Conservation (phyloP, 2,329 filamentous ascomycete genomes). For the Dendryphion nanum region DNA sequence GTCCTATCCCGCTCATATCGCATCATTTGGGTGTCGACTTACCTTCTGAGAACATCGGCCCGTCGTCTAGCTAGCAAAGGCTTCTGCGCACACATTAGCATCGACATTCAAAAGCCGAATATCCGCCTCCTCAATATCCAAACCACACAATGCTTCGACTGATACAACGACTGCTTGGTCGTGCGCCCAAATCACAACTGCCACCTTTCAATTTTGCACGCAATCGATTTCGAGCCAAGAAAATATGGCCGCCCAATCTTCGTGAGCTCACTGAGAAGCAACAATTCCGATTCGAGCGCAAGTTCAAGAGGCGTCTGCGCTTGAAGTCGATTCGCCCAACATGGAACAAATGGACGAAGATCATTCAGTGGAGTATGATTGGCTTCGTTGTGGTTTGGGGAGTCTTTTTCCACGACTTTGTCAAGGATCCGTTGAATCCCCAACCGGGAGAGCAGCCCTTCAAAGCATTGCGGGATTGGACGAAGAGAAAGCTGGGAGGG, state of each 20-base stretch:
- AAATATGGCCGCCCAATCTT: constrained; percentile 78
- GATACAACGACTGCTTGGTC: constrained; percentile 51
- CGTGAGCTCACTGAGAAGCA: constrained; percentile 66
- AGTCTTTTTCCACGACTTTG: constrained; percentile 62
- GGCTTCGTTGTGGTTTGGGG: constrained; percentile 55
- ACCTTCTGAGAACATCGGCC: no score
- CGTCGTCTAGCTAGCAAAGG: no score
- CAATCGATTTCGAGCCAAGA: constrained; percentile 65
- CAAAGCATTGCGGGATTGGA: constrained; percentile 22
- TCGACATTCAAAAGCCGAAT: no score
- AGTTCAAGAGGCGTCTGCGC: constrained; percentile 69
- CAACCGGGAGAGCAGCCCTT: constrained; percentile 32
- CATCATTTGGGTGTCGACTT: no score
- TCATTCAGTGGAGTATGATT: constrained; percentile 57
- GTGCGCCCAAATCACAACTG: constrained; percentile 35
- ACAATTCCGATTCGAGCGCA: constrained; percentile 75
- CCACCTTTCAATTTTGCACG: constrained; percentile 45
- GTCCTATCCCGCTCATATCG: no score
- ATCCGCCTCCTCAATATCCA: no score
- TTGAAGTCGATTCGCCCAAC: constrained; percentile 61
- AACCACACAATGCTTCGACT: constrained; percentile 24
- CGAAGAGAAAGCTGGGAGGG: constrained; percentile 14
- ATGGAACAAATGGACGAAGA: constrained; percentile 64
- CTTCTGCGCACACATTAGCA: no score
- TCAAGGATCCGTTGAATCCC: constrained; percentile 31